phyloP scores from a whole-genome alignment of 768 basidiomycete species.

The Clitopilus passeckerianus region DNA sequence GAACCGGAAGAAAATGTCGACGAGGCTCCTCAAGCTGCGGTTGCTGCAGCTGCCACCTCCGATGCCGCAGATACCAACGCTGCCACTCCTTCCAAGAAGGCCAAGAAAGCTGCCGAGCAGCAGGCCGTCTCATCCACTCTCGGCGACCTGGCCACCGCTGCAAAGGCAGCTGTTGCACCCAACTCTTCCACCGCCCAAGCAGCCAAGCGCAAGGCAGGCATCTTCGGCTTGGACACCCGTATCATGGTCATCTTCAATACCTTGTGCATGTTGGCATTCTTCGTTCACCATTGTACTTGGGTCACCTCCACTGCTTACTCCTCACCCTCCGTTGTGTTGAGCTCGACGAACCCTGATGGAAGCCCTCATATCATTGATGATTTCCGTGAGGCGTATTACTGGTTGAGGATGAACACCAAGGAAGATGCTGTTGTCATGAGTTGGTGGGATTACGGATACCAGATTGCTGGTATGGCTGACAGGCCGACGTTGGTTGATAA shows the following conservation, averaged over 20 bases:
- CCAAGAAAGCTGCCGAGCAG: slow-evolving; percentile 46
- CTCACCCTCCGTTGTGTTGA: slow-evolving; percentile 93
- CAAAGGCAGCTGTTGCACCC: neutral
- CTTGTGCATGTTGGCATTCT: slow-evolving; percentile 75
- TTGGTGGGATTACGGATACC: slow-evolving; percentile 99
- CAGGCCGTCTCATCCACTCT: slow-evolving; percentile 16
- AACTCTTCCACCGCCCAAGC: slow-evolving; percentile 2
- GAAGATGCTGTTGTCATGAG: slow-evolving; percentile 93
- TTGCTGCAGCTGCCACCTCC: slow-evolving; percentile 13
- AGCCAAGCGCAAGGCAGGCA: slow-evolving; percentile 43
- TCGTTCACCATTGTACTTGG: slow-evolving; percentile 96
- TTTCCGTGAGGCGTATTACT: slow-evolving; percentile 99
- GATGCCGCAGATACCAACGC: slow-evolving; percentile 21
- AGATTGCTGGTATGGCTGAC: slow-evolving; percentile 99
- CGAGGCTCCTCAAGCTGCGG: slow-evolving; percentile 7
- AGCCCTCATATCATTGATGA: slow-evolving; percentile 95
- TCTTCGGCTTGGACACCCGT: slow-evolving; percentile 86
- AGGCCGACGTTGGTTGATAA: slow-evolving; percentile 95
- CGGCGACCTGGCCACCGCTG: slow-evolving; percentile 15
- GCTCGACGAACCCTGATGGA: slow-evolving; percentile 76
- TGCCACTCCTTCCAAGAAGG: slow-evolving; percentile 45
- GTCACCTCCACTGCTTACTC: slow-evolving; percentile 94
- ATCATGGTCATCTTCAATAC: slow-evolving; percentile 70
- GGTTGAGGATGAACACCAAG: slow-evolving; percentile 93
- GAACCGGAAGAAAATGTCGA: slow-evolving; percentile 50